Evolutionary conservation across 495 filamentous ascomycete species (phyloP), one percentile per base, ranked within the genome.

Genomic region (Physcia stellaris): DNA sequence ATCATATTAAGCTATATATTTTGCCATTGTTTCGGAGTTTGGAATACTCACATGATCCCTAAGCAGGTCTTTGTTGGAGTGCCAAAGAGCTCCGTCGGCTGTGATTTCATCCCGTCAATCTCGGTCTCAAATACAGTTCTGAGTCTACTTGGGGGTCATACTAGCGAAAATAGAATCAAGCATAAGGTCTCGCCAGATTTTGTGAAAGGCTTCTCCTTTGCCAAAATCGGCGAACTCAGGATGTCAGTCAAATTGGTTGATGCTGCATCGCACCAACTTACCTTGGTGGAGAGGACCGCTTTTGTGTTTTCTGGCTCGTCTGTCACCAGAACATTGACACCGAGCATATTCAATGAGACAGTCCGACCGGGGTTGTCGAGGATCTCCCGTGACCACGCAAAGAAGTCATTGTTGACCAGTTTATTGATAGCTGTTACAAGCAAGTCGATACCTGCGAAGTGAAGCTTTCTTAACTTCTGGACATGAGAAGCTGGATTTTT

Each of bases 361-460:
- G 35, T 31, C 15, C n/a, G n/a, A n/a, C n/a, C n/a, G n/a, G n/a
- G n/a, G n/a, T 30, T 28, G 6, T 29, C 24, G 17, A 40, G 37
- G 9, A 40, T n/a, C 24, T 40, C 24, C 18, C 37, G 37, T 18
- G 24, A 21, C 37, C 37, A 40, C 2, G 11, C 9, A 10, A 40
- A 40, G 27, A 40, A 33, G n/a, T 40, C 38, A 17, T 40, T 30
- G 4, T 30, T 32, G 7, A 40, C 2, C 27, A 40, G 38, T 13
- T 29, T 15, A 19, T 32, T 30, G 24, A 32, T 32, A 2, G 38
- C 38, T 32, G 20, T 33, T 19, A 19, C 38, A 24, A 40, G 26
- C 27, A 40, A 29, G 26, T 40, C 38, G 26, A 40, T 40, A 17
- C 38, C 38, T 37, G n/a, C n/a, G n/a, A n/a, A n/a, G n/a, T n/a